These are phyloP conservation scores for Heterobasidion annosum DNA, from an alignment of 1,284 basidiomycete species.

Conservation along the genomic window DNA sequence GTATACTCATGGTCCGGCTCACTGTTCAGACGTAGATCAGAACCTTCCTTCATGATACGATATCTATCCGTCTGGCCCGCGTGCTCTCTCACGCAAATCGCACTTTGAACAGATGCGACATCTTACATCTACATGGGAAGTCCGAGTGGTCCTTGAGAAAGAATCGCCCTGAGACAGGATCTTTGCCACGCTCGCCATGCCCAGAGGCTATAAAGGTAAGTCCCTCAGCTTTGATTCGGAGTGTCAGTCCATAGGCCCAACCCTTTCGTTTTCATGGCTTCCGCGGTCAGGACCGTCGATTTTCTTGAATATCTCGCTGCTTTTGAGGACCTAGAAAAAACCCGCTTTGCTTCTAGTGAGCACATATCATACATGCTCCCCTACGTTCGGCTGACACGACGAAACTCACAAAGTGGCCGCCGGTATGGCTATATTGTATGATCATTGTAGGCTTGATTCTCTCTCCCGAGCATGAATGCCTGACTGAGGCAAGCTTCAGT, in stretches of 20 bases:
- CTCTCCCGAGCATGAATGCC: neutral
- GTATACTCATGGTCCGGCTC: too few relatives aligned
- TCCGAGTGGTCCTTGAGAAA: too few relatives aligned
- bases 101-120: too few relatives aligned
- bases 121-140: too few relatives aligned
- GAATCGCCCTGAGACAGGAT: too few relatives aligned
- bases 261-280: neutral
- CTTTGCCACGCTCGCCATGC: too few relatives aligned
- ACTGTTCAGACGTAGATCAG: too few relatives aligned
- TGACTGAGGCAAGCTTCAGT: neutral
- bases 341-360: neutral
- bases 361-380: neutral
- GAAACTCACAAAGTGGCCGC: neutral
- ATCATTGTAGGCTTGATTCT: neutral
- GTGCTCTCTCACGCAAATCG: too few relatives aligned
- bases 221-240: too few relatives aligned
- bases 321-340: neutral
- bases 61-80: too few relatives aligned
- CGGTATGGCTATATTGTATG: neutral
- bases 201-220: too few relatives aligned
- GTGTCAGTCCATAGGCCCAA: neutral
- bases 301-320: neutral
- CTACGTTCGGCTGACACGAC: neutral
- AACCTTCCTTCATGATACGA: too few relatives aligned
- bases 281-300: neutral